phyloP scores from a whole-genome alignment of 768 basidiomycete species.

The Tylopilus subfusipes region DNA sequence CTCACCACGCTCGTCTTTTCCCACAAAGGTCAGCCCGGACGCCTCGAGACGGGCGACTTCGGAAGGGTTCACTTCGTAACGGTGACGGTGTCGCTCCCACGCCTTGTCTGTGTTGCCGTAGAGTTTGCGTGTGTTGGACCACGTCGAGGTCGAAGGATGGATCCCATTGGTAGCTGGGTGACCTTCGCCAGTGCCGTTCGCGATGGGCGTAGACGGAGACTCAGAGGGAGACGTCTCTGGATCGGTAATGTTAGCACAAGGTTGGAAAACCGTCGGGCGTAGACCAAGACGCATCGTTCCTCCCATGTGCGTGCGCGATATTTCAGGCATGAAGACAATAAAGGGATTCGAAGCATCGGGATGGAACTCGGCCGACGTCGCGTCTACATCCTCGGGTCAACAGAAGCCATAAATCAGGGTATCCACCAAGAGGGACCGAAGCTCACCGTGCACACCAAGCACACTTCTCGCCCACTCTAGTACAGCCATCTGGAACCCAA shows the following conservation, averaged over 20 bases:
- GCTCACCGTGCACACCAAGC: conserved; percentile 61
- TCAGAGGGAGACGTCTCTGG: conserved; percentile 14
- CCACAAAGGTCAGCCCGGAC: conserved; percentile 75
- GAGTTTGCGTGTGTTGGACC: conserved; percentile 71
- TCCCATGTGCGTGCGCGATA: conserved; percentile 96
- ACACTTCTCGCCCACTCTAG: conserved; percentile 92
- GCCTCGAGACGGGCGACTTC: conserved; percentile 69
- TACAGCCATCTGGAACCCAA: conserved; percentile 96
- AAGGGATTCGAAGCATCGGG: conserved; percentile 61
- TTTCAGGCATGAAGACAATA: conserved; percentile 98
- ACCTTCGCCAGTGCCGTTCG: conserved; percentile 1
- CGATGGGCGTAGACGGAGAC: conserved; percentile 1
- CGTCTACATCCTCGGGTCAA: conserved; percentile 46
- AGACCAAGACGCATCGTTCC: conserved; percentile 99
- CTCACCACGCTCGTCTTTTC: conserved; percentile 94
- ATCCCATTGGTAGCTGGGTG: conserved; percentile 7
- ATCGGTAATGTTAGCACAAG: conserved; percentile 26
- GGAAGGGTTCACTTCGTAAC: conserved; percentile 93
- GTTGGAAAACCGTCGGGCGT: conserved; percentile 89
- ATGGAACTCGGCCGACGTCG: conserved; percentile 82
- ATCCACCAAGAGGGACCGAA: background rate
- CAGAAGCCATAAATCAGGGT: background rate
- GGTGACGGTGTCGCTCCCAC: conserved; percentile 96
- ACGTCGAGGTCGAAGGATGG: conserved; percentile 47
- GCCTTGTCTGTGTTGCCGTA: conserved; percentile 80